phyloP scores from a whole-genome alignment of 169 alveolate genomes.

The Eimeria necatrix region DNA sequence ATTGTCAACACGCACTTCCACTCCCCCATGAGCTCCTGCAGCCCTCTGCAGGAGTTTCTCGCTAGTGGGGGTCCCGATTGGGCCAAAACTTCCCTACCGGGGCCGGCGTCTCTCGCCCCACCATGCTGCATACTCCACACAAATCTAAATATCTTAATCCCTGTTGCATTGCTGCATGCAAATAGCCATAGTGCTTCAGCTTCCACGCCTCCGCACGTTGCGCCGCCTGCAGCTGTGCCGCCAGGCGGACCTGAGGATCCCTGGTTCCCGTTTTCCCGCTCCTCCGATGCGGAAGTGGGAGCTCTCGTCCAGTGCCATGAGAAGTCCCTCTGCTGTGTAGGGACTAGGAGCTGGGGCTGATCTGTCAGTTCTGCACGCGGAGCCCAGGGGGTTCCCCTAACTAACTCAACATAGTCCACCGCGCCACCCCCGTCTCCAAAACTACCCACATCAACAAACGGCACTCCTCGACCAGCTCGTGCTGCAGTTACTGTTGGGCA shows the following conservation, averaged over 20 bases:
- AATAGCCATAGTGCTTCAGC: constrained; percentile 80
- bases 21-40: constrained; percentile 6
- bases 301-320: constrained; percentile 62
- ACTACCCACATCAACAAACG: constrained; percentile 45
- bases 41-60: not conserved
- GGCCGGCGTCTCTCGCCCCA: not conserved
- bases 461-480: constrained; percentile 49
- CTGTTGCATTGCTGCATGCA: constrained; percentile 75
- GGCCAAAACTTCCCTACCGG: not conserved
- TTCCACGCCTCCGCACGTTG: constrained; percentile 42
- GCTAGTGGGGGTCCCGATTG: not conserved
- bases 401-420: constrained; percentile 47
- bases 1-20: constrained; percentile 72
- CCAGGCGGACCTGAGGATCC: constrained; percentile 22
- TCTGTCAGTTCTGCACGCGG: not conserved
- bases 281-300: constrained; percentile 28
- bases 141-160: constrained; percentile 65
- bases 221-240: not conserved
- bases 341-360: constrained; percentile 20
- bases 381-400: constrained; percentile 66
- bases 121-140: constrained; percentile 47
- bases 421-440: constrained; percentile 56
- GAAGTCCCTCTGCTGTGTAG: not conserved
- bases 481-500: constrained; percentile 29
- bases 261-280: not conserved